Evolutionary conservation across 495 filamentous ascomycete species (phyloP).

Genomic region (Aspergillus panamensis): DNA sequence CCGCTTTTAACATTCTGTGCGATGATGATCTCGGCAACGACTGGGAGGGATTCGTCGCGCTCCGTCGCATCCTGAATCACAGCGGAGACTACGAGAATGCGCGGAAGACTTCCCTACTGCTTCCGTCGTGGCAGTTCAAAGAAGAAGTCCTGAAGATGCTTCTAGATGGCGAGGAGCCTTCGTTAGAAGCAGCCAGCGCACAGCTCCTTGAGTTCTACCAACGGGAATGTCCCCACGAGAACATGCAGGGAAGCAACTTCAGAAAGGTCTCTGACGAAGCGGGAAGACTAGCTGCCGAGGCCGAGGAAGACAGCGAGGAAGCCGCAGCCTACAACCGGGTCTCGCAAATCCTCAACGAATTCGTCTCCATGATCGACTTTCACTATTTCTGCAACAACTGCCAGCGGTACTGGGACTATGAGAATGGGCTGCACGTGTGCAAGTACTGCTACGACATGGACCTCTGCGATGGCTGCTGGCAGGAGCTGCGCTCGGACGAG

Average conservation of each 20-base stretch:
- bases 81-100: slow-evolving; percentile 15
- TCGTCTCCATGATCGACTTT: neutral
- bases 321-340: neutral
- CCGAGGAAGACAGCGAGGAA: neutral
- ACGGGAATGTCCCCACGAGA: neutral
- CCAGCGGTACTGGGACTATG: slow-evolving; percentile 14
- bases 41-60: neutral
- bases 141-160: neutral
- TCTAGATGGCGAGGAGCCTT: neutral
- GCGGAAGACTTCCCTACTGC: neutral
- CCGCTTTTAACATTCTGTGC: slow-evolving; percentile 12
- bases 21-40: slow-evolving; percentile 15
- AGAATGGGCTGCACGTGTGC: slow-evolving; percentile 17
- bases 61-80: slow-evolving; percentile 1
- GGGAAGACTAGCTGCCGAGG: neutral
- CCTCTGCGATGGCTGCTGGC: slow-evolving; percentile 22
- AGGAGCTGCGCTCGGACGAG: slow-evolving; percentile 6
- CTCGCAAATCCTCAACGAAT: neutral
- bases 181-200: neutral
- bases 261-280: neutral
- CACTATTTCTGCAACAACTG: slow-evolving; percentile 6
- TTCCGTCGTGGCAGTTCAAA: slow-evolving; percentile 4
- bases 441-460: slow-evolving; percentile 20
- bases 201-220: neutral
- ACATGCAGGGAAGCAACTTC: neutral